Conservation (phyloP, 345 rosid genomes). For the Reutealis trisperma region DNA sequence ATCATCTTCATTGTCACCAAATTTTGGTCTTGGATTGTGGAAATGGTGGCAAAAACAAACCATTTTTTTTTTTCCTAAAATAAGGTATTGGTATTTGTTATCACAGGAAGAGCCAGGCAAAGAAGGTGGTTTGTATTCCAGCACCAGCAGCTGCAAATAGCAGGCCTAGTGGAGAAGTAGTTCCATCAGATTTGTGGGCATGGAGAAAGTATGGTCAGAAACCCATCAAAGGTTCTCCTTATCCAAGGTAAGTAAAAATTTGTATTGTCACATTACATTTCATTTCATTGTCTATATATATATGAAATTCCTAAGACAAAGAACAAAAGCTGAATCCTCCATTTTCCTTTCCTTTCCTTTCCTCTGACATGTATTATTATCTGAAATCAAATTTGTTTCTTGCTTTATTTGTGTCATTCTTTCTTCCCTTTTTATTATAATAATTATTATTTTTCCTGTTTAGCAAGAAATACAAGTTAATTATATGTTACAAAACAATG, state of each 20-base stretch:
- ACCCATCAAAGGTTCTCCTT: conserved; percentile 36
- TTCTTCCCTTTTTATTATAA: background rate
- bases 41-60: background rate
- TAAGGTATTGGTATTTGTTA: background rate
- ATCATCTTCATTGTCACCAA: background rate
- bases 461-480: background rate
- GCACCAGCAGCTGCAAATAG: conserved; percentile 36
- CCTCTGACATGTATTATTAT: background rate
- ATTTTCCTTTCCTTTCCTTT: background rate
- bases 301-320: conserved; percentile 5
- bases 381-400: background rate
- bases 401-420: background rate
- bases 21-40: background rate
- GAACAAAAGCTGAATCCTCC: conserved; percentile 13
- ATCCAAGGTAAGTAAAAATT: conserved; percentile 19
- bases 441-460: background rate
- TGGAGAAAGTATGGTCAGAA: conserved; percentile 39
- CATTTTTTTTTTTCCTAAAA: too few species aligned
- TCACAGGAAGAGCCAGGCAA: conserved; percentile 33
- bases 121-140: conserved; percentile 40
- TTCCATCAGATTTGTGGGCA: conserved; percentile 38
- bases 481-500: background rate
- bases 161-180: conserved; percentile 34
- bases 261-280: background rate
- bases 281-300: background rate